phyloP scores from a whole-genome alignment of 768 basidiomycete species.

The Gloeostereum incarnatum region DNA sequence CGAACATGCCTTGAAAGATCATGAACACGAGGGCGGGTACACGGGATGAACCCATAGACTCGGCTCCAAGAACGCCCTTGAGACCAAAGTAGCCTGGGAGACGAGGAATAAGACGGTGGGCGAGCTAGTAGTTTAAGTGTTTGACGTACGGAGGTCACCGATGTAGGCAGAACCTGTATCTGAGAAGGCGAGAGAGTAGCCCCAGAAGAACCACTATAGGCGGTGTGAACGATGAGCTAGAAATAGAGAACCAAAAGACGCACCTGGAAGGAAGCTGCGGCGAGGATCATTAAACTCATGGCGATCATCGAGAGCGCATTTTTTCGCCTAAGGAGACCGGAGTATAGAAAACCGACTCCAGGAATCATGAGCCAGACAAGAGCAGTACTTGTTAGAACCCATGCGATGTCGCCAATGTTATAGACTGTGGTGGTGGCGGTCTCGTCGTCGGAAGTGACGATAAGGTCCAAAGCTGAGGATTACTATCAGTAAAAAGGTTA shows the following conservation, averaged over 20 bases:
- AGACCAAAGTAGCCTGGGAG: constrained; percentile 52
- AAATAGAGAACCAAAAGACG: constrained; percentile 14
- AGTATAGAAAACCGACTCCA: constrained; percentile 56
- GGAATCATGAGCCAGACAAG: constrained; percentile 57
- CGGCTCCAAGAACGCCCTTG: constrained; percentile 45
- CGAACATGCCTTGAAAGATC: constrained; percentile 48
- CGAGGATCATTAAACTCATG: constrained; percentile 66
- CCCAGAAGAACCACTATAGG: constrained; percentile 69
- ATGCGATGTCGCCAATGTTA: constrained; percentile 48
- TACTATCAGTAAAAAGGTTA: not conserved
- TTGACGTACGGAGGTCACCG: constrained; percentile 38
- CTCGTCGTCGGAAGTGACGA: not conserved
- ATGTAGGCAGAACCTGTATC: constrained; percentile 47
- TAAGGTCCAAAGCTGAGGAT: not conserved
- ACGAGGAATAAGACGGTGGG: not conserved
- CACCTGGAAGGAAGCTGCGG: constrained; percentile 79
- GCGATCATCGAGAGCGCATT: constrained; percentile 90
- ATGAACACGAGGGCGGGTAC: constrained; percentile 50
- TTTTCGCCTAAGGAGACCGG: constrained; percentile 74
- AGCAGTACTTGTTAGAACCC: constrained; percentile 49
- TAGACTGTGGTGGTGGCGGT: not conserved
- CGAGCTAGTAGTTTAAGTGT: not conserved
- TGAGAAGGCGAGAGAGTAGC: constrained; percentile 65
- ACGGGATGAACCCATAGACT: constrained; percentile 42
- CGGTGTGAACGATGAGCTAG: not conserved